Conservation (phyloP, 2,329 filamentous ascomycete species). For the Fusarium coffeatum region DNA sequence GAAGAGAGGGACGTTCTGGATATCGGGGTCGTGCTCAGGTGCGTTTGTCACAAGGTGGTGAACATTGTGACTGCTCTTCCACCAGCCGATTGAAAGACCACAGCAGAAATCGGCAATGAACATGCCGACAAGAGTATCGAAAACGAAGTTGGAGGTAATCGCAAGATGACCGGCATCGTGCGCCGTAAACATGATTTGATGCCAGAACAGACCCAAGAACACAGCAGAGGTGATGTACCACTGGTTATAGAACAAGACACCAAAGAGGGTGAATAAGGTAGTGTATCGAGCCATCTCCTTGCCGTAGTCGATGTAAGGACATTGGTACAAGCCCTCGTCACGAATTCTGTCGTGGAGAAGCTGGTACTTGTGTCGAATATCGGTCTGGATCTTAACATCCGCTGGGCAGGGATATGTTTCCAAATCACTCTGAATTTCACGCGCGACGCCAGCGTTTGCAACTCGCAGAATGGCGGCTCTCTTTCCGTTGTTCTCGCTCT, state of each 20-base stretch:
- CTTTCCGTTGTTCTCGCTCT: slow-evolving; percentile 2
- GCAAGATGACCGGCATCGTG: slow-evolving; percentile 74
- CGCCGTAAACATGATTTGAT: slow-evolving; percentile 76
- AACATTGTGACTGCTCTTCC: slow-evolving; percentile 76
- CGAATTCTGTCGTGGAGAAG: slow-evolving; percentile 65
- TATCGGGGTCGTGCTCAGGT: slow-evolving; percentile 69
- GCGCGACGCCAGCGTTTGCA: slow-evolving; percentile 40
- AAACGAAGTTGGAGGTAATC: slow-evolving; percentile 69
- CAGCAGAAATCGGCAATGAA: slow-evolving; percentile 74
- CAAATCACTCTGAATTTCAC: slow-evolving; percentile 51
- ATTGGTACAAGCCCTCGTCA: slow-evolving; percentile 68
- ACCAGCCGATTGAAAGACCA: slow-evolving; percentile 75
- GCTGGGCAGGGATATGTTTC: slow-evolving; percentile 63
- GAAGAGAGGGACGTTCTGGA: slow-evolving; percentile 76
- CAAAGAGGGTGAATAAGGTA: slow-evolving; percentile 62
- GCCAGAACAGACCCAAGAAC: slow-evolving; percentile 73
- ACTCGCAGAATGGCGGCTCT: slow-evolving; percentile 23
- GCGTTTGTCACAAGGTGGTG: slow-evolving; percentile 75
- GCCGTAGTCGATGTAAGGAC: slow-evolving; percentile 67
- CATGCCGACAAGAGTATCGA: slow-evolving; percentile 70
- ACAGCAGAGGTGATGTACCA: slow-evolving; percentile 70
- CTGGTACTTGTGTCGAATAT: slow-evolving; percentile 67
- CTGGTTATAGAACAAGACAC: slow-evolving; percentile 57
- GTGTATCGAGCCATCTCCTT: slow-evolving; percentile 68
- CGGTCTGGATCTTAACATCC: slow-evolving; percentile 64